These are phyloP conservation scores for Cyclotella atomus DNA, from an alignment of 108 stramenopile genomes.

Conservation along the genomic window DNA sequence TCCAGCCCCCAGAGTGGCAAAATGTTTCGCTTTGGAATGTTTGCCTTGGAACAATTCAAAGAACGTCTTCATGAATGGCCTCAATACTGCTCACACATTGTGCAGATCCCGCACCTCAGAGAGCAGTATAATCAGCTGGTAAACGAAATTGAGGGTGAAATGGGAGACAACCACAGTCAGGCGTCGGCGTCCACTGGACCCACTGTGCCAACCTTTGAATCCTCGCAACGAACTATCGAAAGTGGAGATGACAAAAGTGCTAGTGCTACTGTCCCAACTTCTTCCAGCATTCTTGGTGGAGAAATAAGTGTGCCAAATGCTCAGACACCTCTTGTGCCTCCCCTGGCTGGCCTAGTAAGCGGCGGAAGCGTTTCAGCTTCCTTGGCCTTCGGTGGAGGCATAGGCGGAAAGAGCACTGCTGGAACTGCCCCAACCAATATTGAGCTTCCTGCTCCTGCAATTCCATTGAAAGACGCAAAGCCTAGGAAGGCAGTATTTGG, in stretches of 20 bases:
- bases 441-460: conserved; percentile 25
- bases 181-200: conserved; percentile 36
- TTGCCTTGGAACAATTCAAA: conserved; percentile 98
- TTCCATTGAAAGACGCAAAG: conserved; percentile 32
- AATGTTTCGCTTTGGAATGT: conserved; percentile 99
- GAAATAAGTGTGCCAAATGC: conserved; percentile 42
- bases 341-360: conserved; percentile 21
- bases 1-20: conserved; percentile 85
- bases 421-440: conserved; percentile 21
- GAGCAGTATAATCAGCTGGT: conserved; percentile 88
- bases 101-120: conserved; percentile 95
- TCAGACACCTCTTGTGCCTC: conserved; percentile 11
- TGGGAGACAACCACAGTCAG: conserved; percentile 65
- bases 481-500: conserved; percentile 85
- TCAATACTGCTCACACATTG: conserved; percentile 98
- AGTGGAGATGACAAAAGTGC: conserved; percentile 24
- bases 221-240: conserved; percentile 15
- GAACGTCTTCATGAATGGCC: conserved; percentile 97
- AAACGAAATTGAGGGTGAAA: conserved; percentile 85
- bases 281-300: conserved; percentile 34
- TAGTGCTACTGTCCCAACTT: neutral
- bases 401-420: conserved; percentile 1
- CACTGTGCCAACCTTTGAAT: conserved; percentile 25
- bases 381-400: conserved; percentile 6
- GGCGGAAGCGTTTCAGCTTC: conserved; percentile 25